A percentile compares a stretch with the other conserved stretches of the same genome.
phyloP scores from a whole-genome alignment of 2,329 filamentous ascomycete species.

The Calonectria hongkongensis region DNA sequence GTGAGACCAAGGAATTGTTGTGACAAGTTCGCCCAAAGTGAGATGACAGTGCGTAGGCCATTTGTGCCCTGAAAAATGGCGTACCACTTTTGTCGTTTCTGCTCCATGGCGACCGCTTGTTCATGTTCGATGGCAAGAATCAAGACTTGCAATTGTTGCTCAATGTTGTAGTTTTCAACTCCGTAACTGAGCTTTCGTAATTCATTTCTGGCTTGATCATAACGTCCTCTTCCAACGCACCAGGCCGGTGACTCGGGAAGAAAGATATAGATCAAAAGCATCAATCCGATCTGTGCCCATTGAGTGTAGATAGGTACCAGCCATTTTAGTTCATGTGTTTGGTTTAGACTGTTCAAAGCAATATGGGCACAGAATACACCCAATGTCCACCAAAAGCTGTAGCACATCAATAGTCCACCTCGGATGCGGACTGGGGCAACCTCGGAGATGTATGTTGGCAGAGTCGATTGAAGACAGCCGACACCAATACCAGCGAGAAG shows the following conservation, averaged over 20 bases:
- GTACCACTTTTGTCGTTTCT: constrained; percentile 52
- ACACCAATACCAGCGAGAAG: constrained; percentile 62
- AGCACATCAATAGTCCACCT: constrained; percentile 63
- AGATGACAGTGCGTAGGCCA: constrained; percentile 55
- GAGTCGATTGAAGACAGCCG: constrained; percentile 64
- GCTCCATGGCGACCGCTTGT: constrained; percentile 47
- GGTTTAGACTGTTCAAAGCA: constrained; percentile 61
- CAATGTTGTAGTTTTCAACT: constrained; percentile 54
- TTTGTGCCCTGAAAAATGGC: constrained; percentile 57
- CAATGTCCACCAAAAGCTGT: constrained; percentile 66
- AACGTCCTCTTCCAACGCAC: constrained; percentile 53
- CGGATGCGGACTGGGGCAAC: constrained; percentile 63
- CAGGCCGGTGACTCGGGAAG: constrained; percentile 65
- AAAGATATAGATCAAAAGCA: constrained; percentile 61
- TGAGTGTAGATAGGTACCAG: constrained; percentile 65
- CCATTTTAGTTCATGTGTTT: constrained; percentile 58
- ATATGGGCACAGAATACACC: constrained; percentile 66
- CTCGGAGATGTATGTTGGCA: constrained; percentile 65
- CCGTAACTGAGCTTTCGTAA: constrained; percentile 49
- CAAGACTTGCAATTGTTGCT: constrained; percentile 54
- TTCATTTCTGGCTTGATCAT: constrained; percentile 35
- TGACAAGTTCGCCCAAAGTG: constrained; percentile 54
- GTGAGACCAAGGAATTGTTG: constrained; percentile 48
- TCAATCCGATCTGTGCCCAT: constrained; percentile 66
- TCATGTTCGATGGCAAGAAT: constrained; percentile 52